A percentile compares a stretch with the other conserved stretches of the same genome.
These are phyloP conservation scores for Anastatica hierochuntica DNA, from an alignment of 345 rosid genomes.

Conservation along the genomic window DNA sequence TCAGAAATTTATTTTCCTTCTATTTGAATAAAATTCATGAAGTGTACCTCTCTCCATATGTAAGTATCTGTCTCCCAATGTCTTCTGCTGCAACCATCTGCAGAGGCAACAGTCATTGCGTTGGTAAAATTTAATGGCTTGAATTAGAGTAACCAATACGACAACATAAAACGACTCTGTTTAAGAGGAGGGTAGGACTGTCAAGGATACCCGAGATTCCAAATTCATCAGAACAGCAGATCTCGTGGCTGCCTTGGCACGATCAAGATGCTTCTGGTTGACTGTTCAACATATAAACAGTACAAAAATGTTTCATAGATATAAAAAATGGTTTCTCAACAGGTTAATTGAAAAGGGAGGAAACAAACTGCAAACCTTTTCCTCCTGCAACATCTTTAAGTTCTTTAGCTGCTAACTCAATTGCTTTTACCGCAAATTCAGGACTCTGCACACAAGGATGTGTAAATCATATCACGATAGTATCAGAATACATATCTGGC, in stretches of 20 bases:
- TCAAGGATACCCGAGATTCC: slow-evolving; percentile 53
- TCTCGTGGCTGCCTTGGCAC: slow-evolving; percentile 58
- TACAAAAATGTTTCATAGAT: too few relatives aligned
- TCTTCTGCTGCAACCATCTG: slow-evolving; percentile 58
- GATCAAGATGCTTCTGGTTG: slow-evolving; percentile 36
- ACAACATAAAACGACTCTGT: background rate
- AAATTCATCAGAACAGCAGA: slow-evolving; percentile 69
- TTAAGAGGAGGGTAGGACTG: slow-evolving; percentile 5
- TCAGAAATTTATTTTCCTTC: background rate
- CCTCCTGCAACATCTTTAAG: slow-evolving; percentile 43
- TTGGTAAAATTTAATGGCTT: background rate
- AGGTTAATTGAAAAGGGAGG: too few relatives aligned
- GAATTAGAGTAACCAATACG: background rate
- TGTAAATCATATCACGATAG: background rate
- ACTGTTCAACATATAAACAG: slow-evolving; percentile 27
- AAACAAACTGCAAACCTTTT: too few relatives aligned
- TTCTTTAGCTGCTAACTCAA: slow-evolving; percentile 50
- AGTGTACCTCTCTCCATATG: slow-evolving; percentile 66
- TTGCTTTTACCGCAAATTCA: slow-evolving; percentile 42
- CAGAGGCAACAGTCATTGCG: background rate
- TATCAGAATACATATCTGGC: too few relatives aligned
- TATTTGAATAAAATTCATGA: too few relatives aligned
- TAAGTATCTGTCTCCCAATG: slow-evolving; percentile 63
- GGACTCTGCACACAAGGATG: slow-evolving; percentile 33
- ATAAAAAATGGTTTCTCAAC: too few relatives aligned